phyloP scores from a whole-genome alignment of 2,329 filamentous ascomycete species.

The Microdochium trichocladiopsis region DNA sequence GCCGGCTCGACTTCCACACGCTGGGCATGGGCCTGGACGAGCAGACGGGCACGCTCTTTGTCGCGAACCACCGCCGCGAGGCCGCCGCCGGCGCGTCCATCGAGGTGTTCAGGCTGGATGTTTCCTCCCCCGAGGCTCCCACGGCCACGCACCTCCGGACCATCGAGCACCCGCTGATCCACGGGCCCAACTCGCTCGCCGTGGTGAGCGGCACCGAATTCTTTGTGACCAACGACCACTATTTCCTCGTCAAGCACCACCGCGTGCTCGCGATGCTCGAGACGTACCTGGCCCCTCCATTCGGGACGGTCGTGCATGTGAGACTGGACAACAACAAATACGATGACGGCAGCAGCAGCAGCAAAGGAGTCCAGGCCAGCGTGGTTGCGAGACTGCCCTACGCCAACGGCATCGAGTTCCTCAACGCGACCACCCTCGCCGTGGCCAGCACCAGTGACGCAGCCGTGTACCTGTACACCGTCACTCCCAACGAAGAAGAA shows the following conservation, averaged over 20 bases:
- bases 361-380: slow-evolving; percentile 8
- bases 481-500: slow-evolving; percentile 4
- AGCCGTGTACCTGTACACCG: slow-evolving; percentile 20
- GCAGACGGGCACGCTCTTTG: slow-evolving; percentile 24
- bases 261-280: slow-evolving; percentile 21
- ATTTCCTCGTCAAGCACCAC: slow-evolving; percentile 17
- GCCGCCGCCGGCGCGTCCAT: slow-evolving; percentile 23
- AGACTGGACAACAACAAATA: slow-evolving; percentile 8
- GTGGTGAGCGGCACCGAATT: slow-evolving; percentile 25
- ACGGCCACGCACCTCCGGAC: slow-evolving; percentile 27
- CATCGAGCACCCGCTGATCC: slow-evolving; percentile 28
- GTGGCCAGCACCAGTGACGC: slow-evolving; percentile 25
- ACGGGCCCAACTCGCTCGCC: slow-evolving; percentile 29
- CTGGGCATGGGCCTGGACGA: slow-evolving; percentile 31
- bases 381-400: slow-evolving; percentile 27
- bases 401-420: slow-evolving; percentile 31
- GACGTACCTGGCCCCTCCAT: slow-evolving; percentile 22
- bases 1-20: slow-evolving; percentile 25
- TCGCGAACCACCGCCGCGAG: slow-evolving; percentile 26
- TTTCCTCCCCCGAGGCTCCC: slow-evolving; percentile 12
- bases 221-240: slow-evolving; percentile 33
- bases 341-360: slow-evolving; percentile 4
- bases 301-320: slow-evolving; percentile 28
- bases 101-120: slow-evolving; percentile 30
- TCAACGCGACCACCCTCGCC: slow-evolving; percentile 29